Percentiles rank a stretch among this genome's conserved stretches.
These are phyloP conservation scores for Nothopassalora personata DNA, from an alignment of 2,329 filamentous ascomycete species.

Conservation along the genomic window DNA sequence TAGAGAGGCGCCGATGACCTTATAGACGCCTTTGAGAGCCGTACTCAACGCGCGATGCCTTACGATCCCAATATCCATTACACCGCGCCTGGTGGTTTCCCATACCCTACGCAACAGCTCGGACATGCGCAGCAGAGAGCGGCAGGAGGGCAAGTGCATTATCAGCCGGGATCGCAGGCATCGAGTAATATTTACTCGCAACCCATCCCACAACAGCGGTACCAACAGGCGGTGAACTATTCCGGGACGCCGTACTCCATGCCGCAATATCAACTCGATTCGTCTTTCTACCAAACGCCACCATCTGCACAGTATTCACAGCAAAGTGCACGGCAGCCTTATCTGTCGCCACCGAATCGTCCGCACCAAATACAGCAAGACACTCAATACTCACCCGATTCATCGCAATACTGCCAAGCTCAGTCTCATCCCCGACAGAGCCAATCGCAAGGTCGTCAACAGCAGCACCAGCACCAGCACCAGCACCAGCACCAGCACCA, in stretches of 20 bases:
- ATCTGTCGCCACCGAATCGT: conserved; percentile 14
- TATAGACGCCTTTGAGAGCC: not conserved
- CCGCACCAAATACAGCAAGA: conserved; percentile 7
- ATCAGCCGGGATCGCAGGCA: not conserved
- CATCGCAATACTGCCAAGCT: conserved; percentile 15
- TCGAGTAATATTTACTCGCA: not conserved
- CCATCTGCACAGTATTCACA: conserved; percentile 11
- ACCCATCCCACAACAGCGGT: not conserved
- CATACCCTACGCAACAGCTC: conserved; percentile 2
- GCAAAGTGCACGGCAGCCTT: conserved; percentile 8
- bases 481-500: conserved; percentile 8
- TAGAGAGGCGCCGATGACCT: not conserved
- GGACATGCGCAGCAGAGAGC: conserved; percentile 6
- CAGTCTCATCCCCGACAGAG: conserved; percentile 11
- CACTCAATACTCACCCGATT: conserved; percentile 16
- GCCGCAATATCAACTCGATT: conserved; percentile 14
- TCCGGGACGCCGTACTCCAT: conserved; percentile 10
- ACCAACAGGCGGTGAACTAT: conserved; percentile 5
- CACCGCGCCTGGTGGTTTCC: not conserved
- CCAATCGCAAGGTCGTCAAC: not conserved
- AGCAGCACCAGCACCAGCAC: conserved; percentile 6
- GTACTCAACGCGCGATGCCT: conserved; percentile 9
- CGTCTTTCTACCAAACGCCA: conserved; percentile 17
- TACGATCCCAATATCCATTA: conserved; percentile 3
- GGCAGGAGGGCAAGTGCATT: not conserved